Evolutionary conservation across 192 early-diverging fungal species (phyloP), one percentile per base, ranked within the genome.

Genomic region (Entrophospora sp.): DNA sequence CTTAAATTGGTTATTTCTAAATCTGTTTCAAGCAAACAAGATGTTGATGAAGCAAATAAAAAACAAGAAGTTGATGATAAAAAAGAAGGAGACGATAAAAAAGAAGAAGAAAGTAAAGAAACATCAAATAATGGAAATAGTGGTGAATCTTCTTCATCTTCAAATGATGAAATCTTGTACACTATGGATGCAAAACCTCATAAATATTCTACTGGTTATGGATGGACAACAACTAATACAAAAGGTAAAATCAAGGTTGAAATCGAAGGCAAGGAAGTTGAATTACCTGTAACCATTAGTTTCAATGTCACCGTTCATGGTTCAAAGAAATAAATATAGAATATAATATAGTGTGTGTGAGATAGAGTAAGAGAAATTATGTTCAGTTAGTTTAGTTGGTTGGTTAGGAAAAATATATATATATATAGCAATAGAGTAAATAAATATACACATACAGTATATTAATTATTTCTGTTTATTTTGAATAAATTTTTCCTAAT

Each of bases 221-320:
- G 64, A 10, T 66, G 64, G 64, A 43, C 37, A 24, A 51, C 49
- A 52, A 44, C 0, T 55, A 3, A 10, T 2, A 6, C 35, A 14
- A 66, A 66, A 36, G 64, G 27, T 13, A 66, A 66, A 12, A 52
- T 66, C 34, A 66, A 52, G 37, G 51, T 66, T 42, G 49, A 55
- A 3, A 66, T 66, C 6, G 64, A 66, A 31, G 64, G 36, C 3
- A 55, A 66, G 24, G 49, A 52, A 42, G 64, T 66, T 6, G 64
- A 66, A 55, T 56, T 66, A 22, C 52, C 64, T 6, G 64, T 55
- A 22, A 56, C 64, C 16, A 55, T 66, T 34, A 66, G 27, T 55
- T 20, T 66, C 4, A 66, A 66, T 66, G 31, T 66, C n/a, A 53
- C 30, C 38, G 64, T 66, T 36, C 63, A 65, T 14, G 28, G 31